Percentiles rank a stretch among this genome's conserved stretches.
Conservation (phyloP, 441 rosid genomes). For the Pelargonium citronellum region DNA sequence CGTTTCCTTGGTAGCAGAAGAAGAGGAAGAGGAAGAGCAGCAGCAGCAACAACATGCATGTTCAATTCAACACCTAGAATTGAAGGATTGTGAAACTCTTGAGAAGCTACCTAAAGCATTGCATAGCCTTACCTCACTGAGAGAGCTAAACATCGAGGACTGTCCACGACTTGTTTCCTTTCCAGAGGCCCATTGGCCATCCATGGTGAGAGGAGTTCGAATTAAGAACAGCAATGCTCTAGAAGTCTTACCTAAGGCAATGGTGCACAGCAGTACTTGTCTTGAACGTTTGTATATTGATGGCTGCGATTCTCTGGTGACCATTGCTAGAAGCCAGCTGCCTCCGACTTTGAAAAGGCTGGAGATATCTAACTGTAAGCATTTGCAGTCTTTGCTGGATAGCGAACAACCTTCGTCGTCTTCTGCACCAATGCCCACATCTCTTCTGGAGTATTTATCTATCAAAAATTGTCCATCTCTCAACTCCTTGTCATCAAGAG, state of each 20-base stretch:
- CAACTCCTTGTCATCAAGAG: not conserved
- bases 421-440: not conserved
- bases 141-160: slow-evolving; percentile 13
- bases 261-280: slow-evolving; percentile 1
- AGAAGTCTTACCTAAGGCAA: slow-evolving; percentile 7
- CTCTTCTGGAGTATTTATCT: slow-evolving; percentile 10
- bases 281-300: slow-evolving; percentile 6
- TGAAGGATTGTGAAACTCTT: slow-evolving; percentile 11
- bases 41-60: not conserved
- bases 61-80: not conserved
- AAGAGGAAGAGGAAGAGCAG: not conserved
- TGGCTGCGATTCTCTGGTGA: slow-evolving; percentile 13
- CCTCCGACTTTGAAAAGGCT: slow-evolving; percentile 10
- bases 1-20: slow-evolving; percentile 1
- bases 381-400: slow-evolving; percentile 11
- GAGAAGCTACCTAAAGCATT: slow-evolving; percentile 20
- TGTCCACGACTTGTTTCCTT: slow-evolving; percentile 15
- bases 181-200: slow-evolving; percentile 20
- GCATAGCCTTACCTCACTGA: slow-evolving; percentile 9
- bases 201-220: slow-evolving; percentile 9
- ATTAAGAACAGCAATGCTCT: slow-evolving; percentile 13
- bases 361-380: slow-evolving; percentile 9
- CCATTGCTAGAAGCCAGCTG: slow-evolving; percentile 9
- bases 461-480: slow-evolving; percentile 20
- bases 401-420: not conserved